Conservation (phyloP, 2,329 filamentous ascomycete species). For the Lecanicillium sp. region DNA sequence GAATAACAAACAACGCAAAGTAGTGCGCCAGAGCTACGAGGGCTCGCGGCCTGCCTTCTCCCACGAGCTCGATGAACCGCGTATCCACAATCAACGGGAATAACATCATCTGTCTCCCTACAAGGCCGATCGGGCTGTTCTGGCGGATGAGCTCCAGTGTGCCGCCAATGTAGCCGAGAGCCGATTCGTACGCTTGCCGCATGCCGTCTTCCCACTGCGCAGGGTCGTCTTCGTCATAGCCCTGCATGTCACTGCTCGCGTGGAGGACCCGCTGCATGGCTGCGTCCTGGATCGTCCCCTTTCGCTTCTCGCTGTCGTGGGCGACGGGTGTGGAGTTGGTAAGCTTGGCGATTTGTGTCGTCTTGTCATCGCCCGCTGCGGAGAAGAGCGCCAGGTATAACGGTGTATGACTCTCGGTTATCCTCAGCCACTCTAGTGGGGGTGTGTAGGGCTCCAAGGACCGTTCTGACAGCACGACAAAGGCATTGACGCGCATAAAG, state of each 20-base stretch:
- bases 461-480: conserved; percentile 12
- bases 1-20: conserved; percentile 12
- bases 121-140: conserved; percentile 1
- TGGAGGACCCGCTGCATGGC: conserved; percentile 3
- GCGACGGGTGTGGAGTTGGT: conserved; percentile 8
- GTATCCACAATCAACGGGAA: conserved; percentile 14
- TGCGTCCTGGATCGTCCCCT: background rate
- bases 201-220: conserved; percentile 2
- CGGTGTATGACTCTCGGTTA: conserved; percentile 11
- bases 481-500: conserved; percentile 13
- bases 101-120: conserved; percentile 11
- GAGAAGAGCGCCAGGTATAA: conserved; percentile 11
- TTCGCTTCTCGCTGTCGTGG: conserved; percentile 8
- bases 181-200: conserved; percentile 12
- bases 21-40: conserved; percentile 16
- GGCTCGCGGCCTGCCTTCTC: conserved; percentile 13
- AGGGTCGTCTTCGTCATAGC: conserved; percentile 8
- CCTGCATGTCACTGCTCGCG: conserved; percentile 10
- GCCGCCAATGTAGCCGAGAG: conserved; percentile 13
- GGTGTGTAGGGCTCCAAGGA: conserved; percentile 12
- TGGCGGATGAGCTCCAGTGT: conserved; percentile 11
- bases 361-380: conserved; percentile 4
- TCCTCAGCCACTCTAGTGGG: conserved; percentile 15
- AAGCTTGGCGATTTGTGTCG: conserved; percentile 7
- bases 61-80: conserved; percentile 13